Evolutionary conservation across 2,329 filamentous ascomycete genomes (phyloP).

Genomic region (Metarhizium album): DNA sequence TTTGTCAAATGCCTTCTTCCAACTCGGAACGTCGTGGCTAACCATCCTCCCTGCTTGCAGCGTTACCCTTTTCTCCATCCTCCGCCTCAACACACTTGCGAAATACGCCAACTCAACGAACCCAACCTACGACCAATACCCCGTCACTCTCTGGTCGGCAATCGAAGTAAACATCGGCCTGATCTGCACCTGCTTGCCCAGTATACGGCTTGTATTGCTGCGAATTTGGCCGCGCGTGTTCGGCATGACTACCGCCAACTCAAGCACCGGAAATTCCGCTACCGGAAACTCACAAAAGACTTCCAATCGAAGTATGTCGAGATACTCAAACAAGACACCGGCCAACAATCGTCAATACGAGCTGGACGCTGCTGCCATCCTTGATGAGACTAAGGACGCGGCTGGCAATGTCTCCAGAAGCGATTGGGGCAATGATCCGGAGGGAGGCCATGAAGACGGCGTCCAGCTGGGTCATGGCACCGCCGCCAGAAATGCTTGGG

Average conservation of each 20-base stretch:
- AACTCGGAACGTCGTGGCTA: background rate
- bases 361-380: background rate
- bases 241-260: background rate
- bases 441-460: background rate
- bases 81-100: constrained; percentile 19
- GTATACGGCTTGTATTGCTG: constrained; percentile 17
- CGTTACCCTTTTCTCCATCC: constrained; percentile 20
- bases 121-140: constrained; percentile 17
- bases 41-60: constrained; percentile 7
- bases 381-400: background rate
- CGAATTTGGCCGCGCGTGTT: constrained; percentile 21
- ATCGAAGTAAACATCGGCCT: constrained; percentile 23
- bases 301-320: background rate
- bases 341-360: background rate
- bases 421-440: background rate
- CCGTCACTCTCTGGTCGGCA: constrained; percentile 18
- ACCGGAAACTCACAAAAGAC: background rate
- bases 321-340: background rate
- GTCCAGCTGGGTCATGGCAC: background rate
- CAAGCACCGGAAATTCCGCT: background rate
- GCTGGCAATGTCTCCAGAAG: background rate
- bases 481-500: too few relatives aligned
- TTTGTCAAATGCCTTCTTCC: too few relatives aligned
- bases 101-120: constrained; percentile 16
- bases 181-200: constrained; percentile 23